Percentiles rank a stretch among this genome's conserved stretches.
Evolutionary conservation across 2,329 filamentous ascomycete species (phyloP).

Genomic region (Colletotrichum karsti): DNA sequence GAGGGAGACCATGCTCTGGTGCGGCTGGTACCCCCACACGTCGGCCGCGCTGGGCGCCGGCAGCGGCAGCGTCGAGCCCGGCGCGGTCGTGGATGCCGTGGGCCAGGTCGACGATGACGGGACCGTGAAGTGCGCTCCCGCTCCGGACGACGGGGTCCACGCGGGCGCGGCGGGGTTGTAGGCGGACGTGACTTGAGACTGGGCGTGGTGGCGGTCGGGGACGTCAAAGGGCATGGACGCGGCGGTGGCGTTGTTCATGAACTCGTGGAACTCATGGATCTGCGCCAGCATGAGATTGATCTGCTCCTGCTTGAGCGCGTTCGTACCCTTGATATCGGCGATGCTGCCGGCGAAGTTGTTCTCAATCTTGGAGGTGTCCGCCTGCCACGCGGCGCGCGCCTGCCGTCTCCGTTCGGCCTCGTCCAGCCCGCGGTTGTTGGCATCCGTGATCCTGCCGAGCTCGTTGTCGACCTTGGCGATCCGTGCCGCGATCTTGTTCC

Average conservation of each 20-base stretch:
- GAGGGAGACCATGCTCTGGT: conserved; percentile 40
- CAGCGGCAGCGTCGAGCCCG: conserved; percentile 37
- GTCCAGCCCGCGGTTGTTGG: conserved; percentile 71
- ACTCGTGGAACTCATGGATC: conserved; percentile 41
- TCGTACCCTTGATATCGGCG: conserved; percentile 42
- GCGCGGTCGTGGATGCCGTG: conserved; percentile 36
- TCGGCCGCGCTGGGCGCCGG: conserved; percentile 37
- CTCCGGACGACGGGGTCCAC: conserved; percentile 46
- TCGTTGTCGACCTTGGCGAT: conserved; percentile 79
- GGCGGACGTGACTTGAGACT: conserved; percentile 32
- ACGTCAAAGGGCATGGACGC: conserved; percentile 42
- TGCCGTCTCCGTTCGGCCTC: conserved; percentile 69
- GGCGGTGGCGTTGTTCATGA: conserved; percentile 41
- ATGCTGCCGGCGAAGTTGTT: conserved; percentile 51
- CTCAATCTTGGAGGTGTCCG: conserved; percentile 55
- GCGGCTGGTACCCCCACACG: conserved; percentile 28
- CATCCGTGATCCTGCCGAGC: conserved; percentile 74
- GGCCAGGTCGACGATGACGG: conserved; percentile 44
- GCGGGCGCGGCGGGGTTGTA: conserved; percentile 31
- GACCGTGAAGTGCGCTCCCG: conserved; percentile 41
- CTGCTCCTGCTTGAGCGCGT: conserved; percentile 49
- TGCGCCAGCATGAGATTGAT: conserved; percentile 47
- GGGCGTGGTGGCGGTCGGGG: conserved; percentile 18
- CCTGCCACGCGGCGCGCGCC: conserved; percentile 56
- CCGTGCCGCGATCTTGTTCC: conserved; percentile 76